A percentile compares a stretch with the other conserved stretches of the same genome.
These are phyloP conservation scores for Globisporangium polare DNA, from an alignment of 352 stramenopile genomes.

Conservation along the genomic window DNA sequence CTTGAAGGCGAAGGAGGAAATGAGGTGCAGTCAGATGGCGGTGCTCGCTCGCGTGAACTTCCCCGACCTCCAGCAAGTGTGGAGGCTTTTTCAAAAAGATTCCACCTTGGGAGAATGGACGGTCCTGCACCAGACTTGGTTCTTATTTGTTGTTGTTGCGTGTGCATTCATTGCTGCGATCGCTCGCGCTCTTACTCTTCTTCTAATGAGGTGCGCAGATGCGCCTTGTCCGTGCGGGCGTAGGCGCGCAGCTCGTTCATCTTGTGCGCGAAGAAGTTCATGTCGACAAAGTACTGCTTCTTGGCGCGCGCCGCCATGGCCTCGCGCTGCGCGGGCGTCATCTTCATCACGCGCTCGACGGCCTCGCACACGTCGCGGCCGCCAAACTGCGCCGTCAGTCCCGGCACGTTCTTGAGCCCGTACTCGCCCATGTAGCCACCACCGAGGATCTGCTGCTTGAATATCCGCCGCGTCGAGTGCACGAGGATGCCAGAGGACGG, in stretches of 20 bases:
- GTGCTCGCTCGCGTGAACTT: too few relatives aligned
- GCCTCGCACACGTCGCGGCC: conserved; percentile 39
- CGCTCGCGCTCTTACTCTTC: background rate
- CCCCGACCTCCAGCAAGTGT: too few relatives aligned
- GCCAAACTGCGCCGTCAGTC: conserved; percentile 36
- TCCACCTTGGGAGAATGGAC: too few relatives aligned
- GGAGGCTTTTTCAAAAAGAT: too few relatives aligned
- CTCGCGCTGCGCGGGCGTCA: conserved; percentile 40
- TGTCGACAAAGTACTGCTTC: conserved; percentile 61
- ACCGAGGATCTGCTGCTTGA: conserved; percentile 46
- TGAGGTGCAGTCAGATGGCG: too few relatives aligned
- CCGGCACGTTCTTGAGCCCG: conserved; percentile 39
- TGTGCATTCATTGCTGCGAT: background rate
- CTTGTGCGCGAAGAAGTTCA: conserved; percentile 58
- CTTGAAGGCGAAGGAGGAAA: too few relatives aligned
- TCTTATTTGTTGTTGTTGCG: too few relatives aligned
- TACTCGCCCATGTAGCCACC: conserved; percentile 45
- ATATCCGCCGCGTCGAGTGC: conserved; percentile 19
- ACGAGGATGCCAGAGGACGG: conserved; percentile 41
- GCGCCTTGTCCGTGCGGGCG: conserved; percentile 17
- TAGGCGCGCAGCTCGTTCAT: conserved; percentile 46
- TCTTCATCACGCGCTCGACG: conserved; percentile 47
- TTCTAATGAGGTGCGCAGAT: conserved; percentile 11
- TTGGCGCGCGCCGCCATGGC: conserved; percentile 35
- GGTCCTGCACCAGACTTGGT: too few relatives aligned